Percentiles rank a stretch among this genome's conserved stretches.
Conservation (phyloP, 192 early-diverging fungal genomes). For the Phlyctochytrium arcticum region DNA sequence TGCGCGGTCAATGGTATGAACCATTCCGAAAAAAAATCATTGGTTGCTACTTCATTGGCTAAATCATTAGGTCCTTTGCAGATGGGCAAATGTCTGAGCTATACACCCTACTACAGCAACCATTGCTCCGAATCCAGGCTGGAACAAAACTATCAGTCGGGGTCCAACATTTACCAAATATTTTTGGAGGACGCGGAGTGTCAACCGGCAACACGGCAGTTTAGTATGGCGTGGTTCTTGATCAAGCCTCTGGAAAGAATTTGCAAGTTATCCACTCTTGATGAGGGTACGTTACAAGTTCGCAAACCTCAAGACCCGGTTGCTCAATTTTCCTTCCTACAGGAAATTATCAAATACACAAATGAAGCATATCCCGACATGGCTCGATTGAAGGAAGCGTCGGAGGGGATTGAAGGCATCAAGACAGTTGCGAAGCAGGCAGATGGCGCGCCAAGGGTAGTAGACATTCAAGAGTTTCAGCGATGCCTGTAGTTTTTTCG, state of each 20-base stretch:
- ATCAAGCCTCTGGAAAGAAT: constrained; percentile 99
- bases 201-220: constrained; percentile 31
- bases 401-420: constrained; percentile 42
- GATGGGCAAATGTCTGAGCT: constrained; percentile 42
- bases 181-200: constrained; percentile 35
- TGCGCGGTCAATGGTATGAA: constrained; percentile 13
- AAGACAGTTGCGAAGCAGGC: constrained; percentile 32
- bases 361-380: constrained; percentile 34
- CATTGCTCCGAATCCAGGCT: too few species aligned
- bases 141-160: too few species aligned
- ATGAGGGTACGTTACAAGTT: too few species aligned
- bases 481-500: too few species aligned
- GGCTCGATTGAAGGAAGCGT: constrained; percentile 27
- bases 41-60: background rate
- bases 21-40: background rate
- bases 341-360: constrained; percentile 54
- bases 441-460: constrained; percentile 40
- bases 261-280: constrained; percentile 97
- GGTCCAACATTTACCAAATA: constrained; percentile 29
- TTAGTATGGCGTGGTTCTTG: constrained; percentile 56
- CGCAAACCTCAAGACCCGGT: constrained; percentile 4
- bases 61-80: background rate
- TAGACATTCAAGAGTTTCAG: constrained; percentile 46
- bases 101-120: constrained; percentile 45
- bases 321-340: background rate